Evolutionary conservation across 2,329 filamentous ascomycete species (phyloP), one percentile per base, ranked within the genome.

Genomic region (Phyllosticta paracitricarpa): DNA sequence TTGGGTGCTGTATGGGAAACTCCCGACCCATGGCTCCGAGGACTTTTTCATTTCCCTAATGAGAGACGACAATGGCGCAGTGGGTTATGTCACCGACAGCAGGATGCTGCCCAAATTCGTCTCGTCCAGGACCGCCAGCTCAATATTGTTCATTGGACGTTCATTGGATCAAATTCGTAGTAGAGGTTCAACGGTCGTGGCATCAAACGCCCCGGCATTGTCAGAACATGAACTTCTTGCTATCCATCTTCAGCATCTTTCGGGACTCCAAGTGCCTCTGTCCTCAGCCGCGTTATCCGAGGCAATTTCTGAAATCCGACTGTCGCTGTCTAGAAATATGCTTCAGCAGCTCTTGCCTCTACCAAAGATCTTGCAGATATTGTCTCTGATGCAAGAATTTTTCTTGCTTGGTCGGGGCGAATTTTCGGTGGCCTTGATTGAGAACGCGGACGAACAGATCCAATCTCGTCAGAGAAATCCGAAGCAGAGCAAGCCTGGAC

Each of bases 81-180:
- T 72, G 17, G 65, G 70, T 33, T 70, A 71, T 62, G 92, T 87
- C 71, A 75, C 77, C 10, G 79, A 62, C 33, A 72, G 78, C 7
- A 77, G 79, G 19, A 75, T 95, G 6, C 73, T 96, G 2, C 94
- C 94, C 0, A 85, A 84, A 12, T 96, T 96, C 69, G 89, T 97
- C 6, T 86, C 86, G 0, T 73, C 82, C 0, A 77, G 86, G 4
- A 89, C 90, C 1, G 91, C 90, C 7, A 81, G 84, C 3, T 96
- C 92, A 0, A 90, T 97, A 72, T 78, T 97, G 4, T 97, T 97
- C 69, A 88, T 97, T 64, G 94, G 94, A 10, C 89, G 89, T 65
- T 95, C 91, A 0, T 78, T 97, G 55, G 91, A 95, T 67, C 89
- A 96, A 66, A 88, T 96, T 60, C 82, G 88, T 57, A 33, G 66